A percentile compares a stretch with the other conserved stretches of the same genome.
Evolutionary conservation across 2,329 filamentous ascomycete species (phyloP).

Genomic region (Epichloe bromicola): DNA sequence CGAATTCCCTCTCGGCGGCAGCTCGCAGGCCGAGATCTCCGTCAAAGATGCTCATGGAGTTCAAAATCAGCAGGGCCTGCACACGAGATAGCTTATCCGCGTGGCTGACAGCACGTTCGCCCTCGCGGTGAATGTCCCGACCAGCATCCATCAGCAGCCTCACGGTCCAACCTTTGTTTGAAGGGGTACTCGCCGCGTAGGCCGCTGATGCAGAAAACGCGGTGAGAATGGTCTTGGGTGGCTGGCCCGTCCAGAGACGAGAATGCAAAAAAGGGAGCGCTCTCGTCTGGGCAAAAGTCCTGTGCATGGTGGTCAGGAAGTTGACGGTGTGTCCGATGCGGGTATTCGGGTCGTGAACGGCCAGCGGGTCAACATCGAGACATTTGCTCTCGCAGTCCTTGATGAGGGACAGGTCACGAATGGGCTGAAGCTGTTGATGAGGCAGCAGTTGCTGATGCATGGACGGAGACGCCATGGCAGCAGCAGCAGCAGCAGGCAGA

Average conservation of each 20-base stretch:
- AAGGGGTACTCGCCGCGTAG: conserved; percentile 23
- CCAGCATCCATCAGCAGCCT: conserved; percentile 25
- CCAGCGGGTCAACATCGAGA: conserved; percentile 17
- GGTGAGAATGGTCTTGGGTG: conserved; percentile 26
- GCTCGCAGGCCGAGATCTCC: conserved; percentile 27
- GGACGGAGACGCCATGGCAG: conserved; percentile 7
- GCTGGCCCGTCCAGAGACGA: conserved; percentile 25
- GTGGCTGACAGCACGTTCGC: conserved; percentile 17
- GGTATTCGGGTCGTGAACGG: conserved; percentile 23
- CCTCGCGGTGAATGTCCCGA: conserved; percentile 23
- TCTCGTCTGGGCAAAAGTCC: conserved; percentile 22
- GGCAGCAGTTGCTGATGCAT: conserved; percentile 3
- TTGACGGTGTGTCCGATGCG: conserved; percentile 23
- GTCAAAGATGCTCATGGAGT: conserved; percentile 30
- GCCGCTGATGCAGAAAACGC: conserved; percentile 27
- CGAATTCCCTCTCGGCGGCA: conserved; percentile 27
- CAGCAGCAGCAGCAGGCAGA: background rate
- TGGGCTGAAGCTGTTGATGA: conserved; percentile 9
- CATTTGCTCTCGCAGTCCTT: conserved; percentile 9
- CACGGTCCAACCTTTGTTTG: conserved; percentile 27
- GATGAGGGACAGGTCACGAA: conserved; percentile 20
- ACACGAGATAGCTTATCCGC: conserved; percentile 28
- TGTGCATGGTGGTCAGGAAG: conserved; percentile 19
- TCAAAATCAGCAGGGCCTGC: conserved; percentile 29
- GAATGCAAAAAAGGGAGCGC: conserved; percentile 30